Evolutionary conservation across 169 alveolate genomes (phyloP).

Genomic region (Plasmodium ovale): DNA sequence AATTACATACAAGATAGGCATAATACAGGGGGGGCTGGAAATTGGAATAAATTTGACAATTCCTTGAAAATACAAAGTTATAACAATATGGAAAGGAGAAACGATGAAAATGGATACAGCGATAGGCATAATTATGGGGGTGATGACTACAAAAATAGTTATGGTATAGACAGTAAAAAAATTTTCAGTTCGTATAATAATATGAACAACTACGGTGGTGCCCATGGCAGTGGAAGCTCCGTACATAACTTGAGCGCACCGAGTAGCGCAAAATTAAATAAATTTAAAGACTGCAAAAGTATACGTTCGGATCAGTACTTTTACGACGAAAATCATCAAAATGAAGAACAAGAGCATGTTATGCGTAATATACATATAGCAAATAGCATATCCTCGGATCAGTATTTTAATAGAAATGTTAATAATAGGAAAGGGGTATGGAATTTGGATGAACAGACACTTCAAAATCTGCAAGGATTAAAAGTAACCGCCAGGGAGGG

Average conservation of each 20-base stretch:
- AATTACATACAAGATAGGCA: neutral
- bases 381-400: conserved; percentile 82
- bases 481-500: conserved; percentile 80
- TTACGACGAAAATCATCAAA: conserved; percentile 74
- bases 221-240: neutral
- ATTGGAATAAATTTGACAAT: conserved; percentile 9
- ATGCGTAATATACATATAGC: conserved; percentile 60
- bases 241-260: conserved; percentile 17
- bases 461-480: conserved; percentile 81
- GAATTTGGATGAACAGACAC: conserved; percentile 83
- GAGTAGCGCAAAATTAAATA: conserved; percentile 73
- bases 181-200: neutral
- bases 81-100: conserved; percentile 10
- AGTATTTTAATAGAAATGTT: conserved; percentile 82
- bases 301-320: conserved; percentile 84
- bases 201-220: neutral
- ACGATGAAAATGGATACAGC: neutral
- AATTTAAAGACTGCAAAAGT: conserved; percentile 81
- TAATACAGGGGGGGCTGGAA: neutral
- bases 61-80: conserved; percentile 17
- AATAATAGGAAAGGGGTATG: conserved; percentile 62
- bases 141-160: neutral
- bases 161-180: neutral
- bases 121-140: neutral
- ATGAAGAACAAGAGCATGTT: conserved; percentile 46